Base-by-base conservation (phyloP, 441 rosid genomes). In the Hura crepitans region DNA sequence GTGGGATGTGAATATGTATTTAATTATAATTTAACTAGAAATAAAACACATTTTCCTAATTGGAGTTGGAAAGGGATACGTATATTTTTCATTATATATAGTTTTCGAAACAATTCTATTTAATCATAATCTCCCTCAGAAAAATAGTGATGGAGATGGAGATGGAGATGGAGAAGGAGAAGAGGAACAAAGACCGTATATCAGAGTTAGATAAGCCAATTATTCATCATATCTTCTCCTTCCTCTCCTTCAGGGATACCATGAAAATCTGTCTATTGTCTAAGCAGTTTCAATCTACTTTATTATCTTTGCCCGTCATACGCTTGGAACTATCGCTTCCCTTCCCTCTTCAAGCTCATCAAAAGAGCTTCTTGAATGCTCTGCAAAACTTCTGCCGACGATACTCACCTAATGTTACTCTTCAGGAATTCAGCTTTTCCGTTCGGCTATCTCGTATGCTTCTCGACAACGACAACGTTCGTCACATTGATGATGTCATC, bases 171-270 rank as follows among this genome's bases (percentile, higher is more conserved):
- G 49, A 45, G n/a, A n/a, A n/a, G n/a, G n/a, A n/a, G n/a, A n/a
- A n/a, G n/a, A n/a, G n/a, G n/a, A n/a, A n/a, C n/a, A 45, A 2
- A 45, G 64, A 49, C 55, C 55, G 8, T 51, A 2, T 73, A 0
- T 42, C 63, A 4, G 62, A 53, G 1, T 74, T 74, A 37, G 63
- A 69, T 0, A 69, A 68, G 0, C 33, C 60, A n/a, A 61, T 74
- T 13, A 11, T 74, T 46, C 77, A 74, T 11, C 20, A 39, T 11
- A 45, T 68, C 20, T 3, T 74, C 27, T 68, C 43, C 0, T 51
- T 31, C 2, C 27, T 68, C n/a, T 55, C 77, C 17, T 39, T 11
- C 13, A 45, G 42, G 39, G 64, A 61, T 15, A 64, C 64, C 20
- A 35, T 28, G 1, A 61, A 28, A 54, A 62, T 63, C 8, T 39